phyloP scores from a whole-genome alignment of 2,329 filamentous ascomycete species.

The Trichoderma harzianum region DNA sequence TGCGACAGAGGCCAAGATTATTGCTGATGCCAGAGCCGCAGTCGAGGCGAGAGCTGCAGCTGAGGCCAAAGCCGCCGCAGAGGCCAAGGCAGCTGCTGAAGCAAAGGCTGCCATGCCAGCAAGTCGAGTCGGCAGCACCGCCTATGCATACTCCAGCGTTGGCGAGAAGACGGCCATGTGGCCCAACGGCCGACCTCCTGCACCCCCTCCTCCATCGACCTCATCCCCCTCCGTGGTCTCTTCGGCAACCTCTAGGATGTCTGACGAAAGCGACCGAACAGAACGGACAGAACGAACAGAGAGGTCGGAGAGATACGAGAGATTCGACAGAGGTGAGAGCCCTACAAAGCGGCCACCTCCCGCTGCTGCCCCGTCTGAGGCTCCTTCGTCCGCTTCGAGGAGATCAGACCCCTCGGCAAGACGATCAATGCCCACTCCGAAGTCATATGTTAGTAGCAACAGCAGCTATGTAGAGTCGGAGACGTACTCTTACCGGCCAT shows the following conservation, averaged over 20 bases:
- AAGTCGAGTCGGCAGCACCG: slow-evolving; percentile 45
- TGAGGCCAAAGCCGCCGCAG: not conserved
- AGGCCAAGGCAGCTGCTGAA: slow-evolving; percentile 17
- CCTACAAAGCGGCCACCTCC: slow-evolving; percentile 17
- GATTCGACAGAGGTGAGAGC: slow-evolving; percentile 7
- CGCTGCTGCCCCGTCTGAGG: slow-evolving; percentile 4
- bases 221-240: slow-evolving; percentile 8
- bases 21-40: slow-evolving; percentile 21
- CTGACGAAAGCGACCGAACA: slow-evolving; percentile 2
- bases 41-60: slow-evolving; percentile 15
- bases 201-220: slow-evolving; percentile 26
- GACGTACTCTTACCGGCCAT: slow-evolving; percentile 71
- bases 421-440: slow-evolving; percentile 46
- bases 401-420: slow-evolving; percentile 17
- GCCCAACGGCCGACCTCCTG: slow-evolving; percentile 57
- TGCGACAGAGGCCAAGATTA: slow-evolving; percentile 45
- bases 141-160: slow-evolving; percentile 62
- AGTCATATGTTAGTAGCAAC: slow-evolving; percentile 44
- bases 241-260: slow-evolving; percentile 6
- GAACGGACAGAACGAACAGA: not conserved
- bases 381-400: slow-evolving; percentile 17
- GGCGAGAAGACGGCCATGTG: slow-evolving; percentile 70
- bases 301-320: not conserved
- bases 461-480: slow-evolving; percentile 57
- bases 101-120: slow-evolving; percentile 28